These are phyloP conservation scores for Pythium phragmitis DNA, from an alignment of 352 stramenopile genomes.

Conservation along the genomic window DNA sequence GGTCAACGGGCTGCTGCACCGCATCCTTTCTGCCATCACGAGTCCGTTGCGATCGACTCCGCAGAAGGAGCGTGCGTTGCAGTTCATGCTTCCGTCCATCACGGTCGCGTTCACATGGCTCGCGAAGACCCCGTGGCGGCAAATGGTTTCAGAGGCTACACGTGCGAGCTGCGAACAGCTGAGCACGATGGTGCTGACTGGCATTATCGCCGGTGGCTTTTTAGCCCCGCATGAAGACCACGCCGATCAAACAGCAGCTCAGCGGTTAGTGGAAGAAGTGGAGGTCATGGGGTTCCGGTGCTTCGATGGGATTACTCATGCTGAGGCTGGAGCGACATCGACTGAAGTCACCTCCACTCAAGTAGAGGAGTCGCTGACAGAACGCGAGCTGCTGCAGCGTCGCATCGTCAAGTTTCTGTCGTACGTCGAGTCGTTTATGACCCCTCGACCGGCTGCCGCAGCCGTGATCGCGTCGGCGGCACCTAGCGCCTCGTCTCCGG, in stretches of 20 bases:
- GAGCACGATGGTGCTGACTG: constrained; percentile 25
- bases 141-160: constrained; percentile 19
- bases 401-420: constrained; percentile 22
- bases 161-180: constrained; percentile 21
- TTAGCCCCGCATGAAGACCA: constrained; percentile 20
- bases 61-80: constrained; percentile 16
- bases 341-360: neutral
- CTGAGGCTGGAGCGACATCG: neutral
- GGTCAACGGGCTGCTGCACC: constrained; percentile 21
- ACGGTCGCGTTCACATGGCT: constrained; percentile 25
- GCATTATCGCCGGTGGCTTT: constrained; percentile 21
- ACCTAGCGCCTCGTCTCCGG: neutral
- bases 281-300: constrained; percentile 21
- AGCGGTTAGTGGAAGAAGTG: constrained; percentile 17
- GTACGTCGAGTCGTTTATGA: constrained; percentile 25
- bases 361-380: constrained; percentile 2
- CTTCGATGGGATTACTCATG: constrained; percentile 8
- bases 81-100: constrained; percentile 24
- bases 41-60: constrained; percentile 14
- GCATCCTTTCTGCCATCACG: constrained; percentile 18
- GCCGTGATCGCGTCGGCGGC: constrained; percentile 13
- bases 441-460: constrained; percentile 10
- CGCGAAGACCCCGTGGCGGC: constrained; percentile 8
- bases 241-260: neutral
- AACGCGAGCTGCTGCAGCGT: constrained; percentile 19